Base-by-base conservation (phyloP, 192 early-diverging fungal genomes). In the Irineochytrium annulatum region DNA sequence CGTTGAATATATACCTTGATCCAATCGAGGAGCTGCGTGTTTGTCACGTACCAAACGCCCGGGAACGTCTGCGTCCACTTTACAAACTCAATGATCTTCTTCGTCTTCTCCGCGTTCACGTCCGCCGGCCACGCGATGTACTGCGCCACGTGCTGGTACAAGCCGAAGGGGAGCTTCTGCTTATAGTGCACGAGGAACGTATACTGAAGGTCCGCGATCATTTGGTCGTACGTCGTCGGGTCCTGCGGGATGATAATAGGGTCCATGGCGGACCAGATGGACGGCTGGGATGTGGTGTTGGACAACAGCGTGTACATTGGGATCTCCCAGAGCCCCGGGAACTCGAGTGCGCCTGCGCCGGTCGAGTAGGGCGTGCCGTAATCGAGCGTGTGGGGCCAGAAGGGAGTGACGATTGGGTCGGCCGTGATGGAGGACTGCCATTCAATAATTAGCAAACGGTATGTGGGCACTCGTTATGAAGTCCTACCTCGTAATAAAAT, bases 261-360 rank as follows among this genome's bases (percentile, higher is more conserved):
- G 39, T 74, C 72, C 67, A 74, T 74, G 39, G 59, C 24, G 1
- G 62, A 6, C 62, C 62, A 63, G 14, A 63, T 16, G 11, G 39
- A 27, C 1, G 34, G 56, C 34, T 52, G 30, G 33, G 24, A 6
- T 52, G 17, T 35, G 4, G 58, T 5, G 46, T 63, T 57, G 33
- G 58, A 65, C 6, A 63, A 5, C 8, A 69, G 46, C 17, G 56
- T 67, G 55, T 61, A 59, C 63, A 74, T 37, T 0, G 72, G 72
- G 33, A 74, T 58, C 28, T 64, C 68, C 72, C 72, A 74, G 37
- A 74, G 56, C 27, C 72, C 72, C 19, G 63, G 66, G 43, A 57
- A 67, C 37, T 24, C 31, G 17, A 60, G 34, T 22, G 22, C 62
- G 55, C 55, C 62, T 6, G 5, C 11, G 5, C 19, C 32, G 13